Evolutionary conservation across 1,284 basidiomycete genomes (phyloP).

Genomic region (Malassezia japonica): DNA sequence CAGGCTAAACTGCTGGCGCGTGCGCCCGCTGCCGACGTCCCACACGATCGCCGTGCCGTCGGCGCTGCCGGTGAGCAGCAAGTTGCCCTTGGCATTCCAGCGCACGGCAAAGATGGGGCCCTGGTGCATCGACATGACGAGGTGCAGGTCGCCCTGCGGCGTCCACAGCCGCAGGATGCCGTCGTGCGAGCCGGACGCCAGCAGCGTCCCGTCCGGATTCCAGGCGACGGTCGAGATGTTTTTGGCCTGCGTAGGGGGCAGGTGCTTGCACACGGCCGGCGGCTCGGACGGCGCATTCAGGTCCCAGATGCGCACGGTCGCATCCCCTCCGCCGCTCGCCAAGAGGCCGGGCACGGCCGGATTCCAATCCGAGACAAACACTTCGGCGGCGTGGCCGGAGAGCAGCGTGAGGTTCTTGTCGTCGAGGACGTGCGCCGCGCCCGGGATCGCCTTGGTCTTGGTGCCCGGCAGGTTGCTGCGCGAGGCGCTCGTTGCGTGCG

Average conservation of each 20-base stretch:
- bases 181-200: slow-evolving; percentile 46
- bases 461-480: background rate
- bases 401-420: slow-evolving; percentile 25
- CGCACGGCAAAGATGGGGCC: slow-evolving; percentile 46
- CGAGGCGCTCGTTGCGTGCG: background rate
- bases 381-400: slow-evolving; percentile 40
- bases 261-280: slow-evolving; percentile 45
- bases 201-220: slow-evolving; percentile 48
- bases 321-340: slow-evolving; percentile 45
- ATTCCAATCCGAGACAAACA: slow-evolving; percentile 47
- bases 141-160: slow-evolving; percentile 45
- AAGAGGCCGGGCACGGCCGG: slow-evolving; percentile 44
- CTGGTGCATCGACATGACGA: slow-evolving; percentile 49
- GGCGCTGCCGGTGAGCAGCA: slow-evolving; percentile 40
- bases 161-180: slow-evolving; percentile 48
- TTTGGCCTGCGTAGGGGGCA: slow-evolving; percentile 43
- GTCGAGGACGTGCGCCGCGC: no score
- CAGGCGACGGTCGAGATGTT: slow-evolving; percentile 45
- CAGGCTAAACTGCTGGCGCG: slow-evolving; percentile 38
- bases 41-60: slow-evolving; percentile 47
- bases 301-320: slow-evolving; percentile 48
- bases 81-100: slow-evolving; percentile 46
- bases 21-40: slow-evolving; percentile 46
- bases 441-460: background rate
- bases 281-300: slow-evolving; percentile 23